phyloP scores from a whole-genome alignment of 2,329 filamentous ascomycete species.

The Tetracladium maxilliforme region DNA sequence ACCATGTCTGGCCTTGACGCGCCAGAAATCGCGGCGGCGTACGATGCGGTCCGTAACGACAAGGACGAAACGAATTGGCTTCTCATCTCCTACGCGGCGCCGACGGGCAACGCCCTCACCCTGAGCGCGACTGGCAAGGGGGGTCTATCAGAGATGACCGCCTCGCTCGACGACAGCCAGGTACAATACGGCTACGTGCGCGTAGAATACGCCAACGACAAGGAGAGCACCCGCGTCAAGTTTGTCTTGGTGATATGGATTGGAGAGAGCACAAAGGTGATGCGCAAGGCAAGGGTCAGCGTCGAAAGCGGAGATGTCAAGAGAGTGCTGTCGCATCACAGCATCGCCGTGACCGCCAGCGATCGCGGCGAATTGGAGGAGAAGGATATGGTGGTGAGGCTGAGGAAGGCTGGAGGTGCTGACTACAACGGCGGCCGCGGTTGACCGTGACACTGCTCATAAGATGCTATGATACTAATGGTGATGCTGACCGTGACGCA shows the following conservation, averaged over 20 bases:
- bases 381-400: conserved; percentile 40
- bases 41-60: conserved; percentile 53
- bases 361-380: conserved; percentile 46
- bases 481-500: no score
- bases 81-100: conserved; percentile 43
- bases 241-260: conserved; percentile 57
- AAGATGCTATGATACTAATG: no score
- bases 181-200: conserved; percentile 54
- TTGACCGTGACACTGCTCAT: no score
- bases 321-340: conserved; percentile 46
- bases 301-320: conserved; percentile 55
- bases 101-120: conserved; percentile 37
- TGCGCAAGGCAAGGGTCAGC: conserved; percentile 55
- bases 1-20: conserved; percentile 40
- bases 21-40: conserved; percentile 46
- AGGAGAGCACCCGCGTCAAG: conserved; percentile 53
- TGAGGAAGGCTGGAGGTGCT: conserved; percentile 53
- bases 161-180: conserved; percentile 38
- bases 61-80: conserved; percentile 54
- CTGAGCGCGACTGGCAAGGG: conserved; percentile 44
- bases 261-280: conserved; percentile 47
- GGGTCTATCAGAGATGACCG: conserved; percentile 42
- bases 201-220: conserved; percentile 57
- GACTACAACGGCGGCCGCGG: conserved; percentile 56
- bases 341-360: conserved; percentile 46